Conservation (phyloP, 2,329 filamentous ascomycete genomes). For the Colletotrichum phormii region DNA sequence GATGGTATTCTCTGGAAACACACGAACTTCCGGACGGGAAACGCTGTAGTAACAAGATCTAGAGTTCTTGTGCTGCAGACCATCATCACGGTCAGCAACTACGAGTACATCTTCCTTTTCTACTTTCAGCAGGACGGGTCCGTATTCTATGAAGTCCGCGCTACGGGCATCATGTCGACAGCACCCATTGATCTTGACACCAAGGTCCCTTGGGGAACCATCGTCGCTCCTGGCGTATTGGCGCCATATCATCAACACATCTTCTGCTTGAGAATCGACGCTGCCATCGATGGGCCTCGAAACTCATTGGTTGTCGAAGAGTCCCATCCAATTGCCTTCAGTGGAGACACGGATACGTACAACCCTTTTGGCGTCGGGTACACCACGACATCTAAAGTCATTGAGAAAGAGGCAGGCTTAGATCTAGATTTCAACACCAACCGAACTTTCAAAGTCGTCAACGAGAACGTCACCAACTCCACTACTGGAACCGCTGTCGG, state of each 20-base stretch:
- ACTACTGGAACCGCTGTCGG: slow-evolving; percentile 57
- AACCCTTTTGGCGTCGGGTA: slow-evolving; percentile 67
- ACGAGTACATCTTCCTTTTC: slow-evolving; percentile 65
- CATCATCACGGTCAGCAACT: slow-evolving; percentile 75
- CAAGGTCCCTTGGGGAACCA: slow-evolving; percentile 67
- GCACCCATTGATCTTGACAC: slow-evolving; percentile 64
- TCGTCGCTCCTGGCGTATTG: slow-evolving; percentile 72
- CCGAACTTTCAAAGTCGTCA: slow-evolving; percentile 61
- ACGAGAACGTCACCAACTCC: slow-evolving; percentile 54
- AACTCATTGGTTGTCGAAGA: slow-evolving; percentile 63
- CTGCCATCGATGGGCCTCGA: slow-evolving; percentile 68
- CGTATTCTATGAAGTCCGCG: slow-evolving; percentile 48
- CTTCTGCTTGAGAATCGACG: slow-evolving; percentile 74
- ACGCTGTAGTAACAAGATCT: slow-evolving; percentile 67
- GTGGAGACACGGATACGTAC: slow-evolving; percentile 28
- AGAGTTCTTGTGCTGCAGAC: slow-evolving; percentile 72
- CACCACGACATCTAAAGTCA: slow-evolving; percentile 52
- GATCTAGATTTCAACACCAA: slow-evolving; percentile 63
- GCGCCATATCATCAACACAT: slow-evolving; percentile 78
- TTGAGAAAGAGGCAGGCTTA: slow-evolving; percentile 58
- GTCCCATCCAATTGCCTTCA: slow-evolving; percentile 54
- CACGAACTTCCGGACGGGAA: slow-evolving; percentile 69
- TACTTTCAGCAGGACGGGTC: slow-evolving; percentile 65
- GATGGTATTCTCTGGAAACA: slow-evolving; percentile 74
- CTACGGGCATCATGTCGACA: slow-evolving; percentile 57